Conservation (phyloP, 495 filamentous ascomycete genomes). For the Xylona heveae region DNA sequence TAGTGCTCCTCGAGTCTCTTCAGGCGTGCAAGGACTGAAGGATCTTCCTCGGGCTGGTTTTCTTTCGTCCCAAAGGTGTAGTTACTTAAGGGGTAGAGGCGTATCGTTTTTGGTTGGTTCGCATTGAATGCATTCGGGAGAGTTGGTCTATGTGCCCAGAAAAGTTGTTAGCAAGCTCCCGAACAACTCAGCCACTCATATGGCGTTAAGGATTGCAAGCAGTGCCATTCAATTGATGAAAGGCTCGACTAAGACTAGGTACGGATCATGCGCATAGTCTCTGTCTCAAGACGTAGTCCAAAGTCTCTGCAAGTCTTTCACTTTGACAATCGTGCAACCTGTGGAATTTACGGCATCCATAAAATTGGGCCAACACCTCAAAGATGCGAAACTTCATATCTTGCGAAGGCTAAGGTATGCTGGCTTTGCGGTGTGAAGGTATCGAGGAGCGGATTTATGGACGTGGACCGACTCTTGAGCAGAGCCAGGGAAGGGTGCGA, state of each 20-base stretch:
- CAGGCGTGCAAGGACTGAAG: constrained; percentile 77
- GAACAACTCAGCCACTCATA: too few relatives aligned
- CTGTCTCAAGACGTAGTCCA: too few relatives aligned
- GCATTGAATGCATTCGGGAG: constrained; percentile 65
- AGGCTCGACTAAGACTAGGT: too few relatives aligned
- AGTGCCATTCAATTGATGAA: too few relatives aligned
- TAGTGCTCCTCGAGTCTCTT: constrained; percentile 92
- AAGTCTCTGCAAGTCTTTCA: constrained; percentile 5
- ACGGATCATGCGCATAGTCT: too few relatives aligned
- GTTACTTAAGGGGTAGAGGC: constrained; percentile 87
- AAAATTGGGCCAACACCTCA: too few relatives aligned
- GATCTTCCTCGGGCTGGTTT: constrained; percentile 93
- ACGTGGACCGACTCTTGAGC: too few relatives aligned
- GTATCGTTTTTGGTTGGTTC: constrained; percentile 78
- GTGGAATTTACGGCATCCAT: too few relatives aligned
- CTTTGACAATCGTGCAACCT: background rate
- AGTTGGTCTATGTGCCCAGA: constrained; percentile 32
- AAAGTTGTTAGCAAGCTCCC: background rate
- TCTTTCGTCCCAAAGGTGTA: constrained; percentile 98
- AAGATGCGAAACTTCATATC: too few relatives aligned
- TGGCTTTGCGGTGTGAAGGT: constrained; percentile 6
- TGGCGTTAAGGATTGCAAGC: too few relatives aligned
- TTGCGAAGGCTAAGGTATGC: background rate
- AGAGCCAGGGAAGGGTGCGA: background rate
- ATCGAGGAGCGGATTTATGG: constrained; percentile 3